Conservation (phyloP, 495 filamentous ascomycete genomes). For the Penicillium verhagenii region DNA sequence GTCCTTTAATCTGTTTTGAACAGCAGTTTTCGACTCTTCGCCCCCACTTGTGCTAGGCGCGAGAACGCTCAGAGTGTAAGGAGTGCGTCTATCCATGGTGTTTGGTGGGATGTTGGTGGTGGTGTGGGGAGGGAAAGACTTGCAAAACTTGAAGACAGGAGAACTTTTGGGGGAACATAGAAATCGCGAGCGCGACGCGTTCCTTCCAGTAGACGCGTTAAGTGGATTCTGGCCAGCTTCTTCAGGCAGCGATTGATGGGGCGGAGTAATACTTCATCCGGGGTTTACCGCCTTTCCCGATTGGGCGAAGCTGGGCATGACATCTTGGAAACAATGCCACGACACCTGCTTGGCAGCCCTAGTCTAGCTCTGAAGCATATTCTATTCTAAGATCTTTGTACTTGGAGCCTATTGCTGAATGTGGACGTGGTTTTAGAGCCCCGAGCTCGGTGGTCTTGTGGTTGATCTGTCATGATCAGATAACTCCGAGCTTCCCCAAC, state of each 20-base stretch:
- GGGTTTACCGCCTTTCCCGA: slow-evolving; percentile 24
- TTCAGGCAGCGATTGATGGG: slow-evolving; percentile 11
- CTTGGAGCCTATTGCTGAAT: not conserved
- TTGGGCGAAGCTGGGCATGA: slow-evolving; percentile 34
- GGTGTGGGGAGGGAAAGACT: slow-evolving; percentile 14
- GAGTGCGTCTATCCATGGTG: slow-evolving; percentile 83
- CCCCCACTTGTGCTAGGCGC: slow-evolving; percentile 61
- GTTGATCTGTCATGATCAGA: slow-evolving; percentile 43
- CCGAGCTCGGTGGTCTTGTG: slow-evolving; percentile 1
- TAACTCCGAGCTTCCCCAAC: slow-evolving; percentile 33
- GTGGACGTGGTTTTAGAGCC: not conserved
- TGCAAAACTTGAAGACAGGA: slow-evolving; percentile 9
- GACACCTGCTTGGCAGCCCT: slow-evolving; percentile 7
- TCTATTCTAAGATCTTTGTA: not conserved
- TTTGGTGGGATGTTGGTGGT: slow-evolving; percentile 19
- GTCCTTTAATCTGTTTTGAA: slow-evolving; percentile 57
- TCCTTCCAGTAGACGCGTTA: slow-evolving; percentile 39
- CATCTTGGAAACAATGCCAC: slow-evolving; percentile 24
- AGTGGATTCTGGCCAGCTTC: slow-evolving; percentile 33
- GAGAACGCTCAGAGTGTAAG: slow-evolving; percentile 79
- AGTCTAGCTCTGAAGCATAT: not conserved
- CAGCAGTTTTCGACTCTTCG: slow-evolving; percentile 57
- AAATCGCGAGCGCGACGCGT: slow-evolving; percentile 25
- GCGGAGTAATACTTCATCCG: not conserved
- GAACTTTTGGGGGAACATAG: slow-evolving; percentile 25